Evolutionary conservation across 305 asterid genomes (phyloP).

Genomic region (Stenogyne calaminthoides): DNA sequence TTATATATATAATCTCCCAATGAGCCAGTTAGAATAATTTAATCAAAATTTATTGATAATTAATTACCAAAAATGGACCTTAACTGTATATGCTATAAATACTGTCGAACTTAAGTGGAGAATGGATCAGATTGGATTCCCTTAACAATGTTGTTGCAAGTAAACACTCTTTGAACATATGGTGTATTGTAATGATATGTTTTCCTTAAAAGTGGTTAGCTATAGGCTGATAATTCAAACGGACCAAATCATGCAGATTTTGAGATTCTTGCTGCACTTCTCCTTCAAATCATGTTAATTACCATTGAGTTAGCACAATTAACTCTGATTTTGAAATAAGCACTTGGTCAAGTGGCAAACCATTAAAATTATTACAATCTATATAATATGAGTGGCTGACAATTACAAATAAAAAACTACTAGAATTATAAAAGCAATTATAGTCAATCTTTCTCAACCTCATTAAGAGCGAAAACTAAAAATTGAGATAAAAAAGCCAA

Average conservation of each 20-base stretch:
- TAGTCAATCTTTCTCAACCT: constrained; percentile 24
- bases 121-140: constrained; percentile 18
- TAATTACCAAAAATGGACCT: constrained; percentile 23
- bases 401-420: not conserved
- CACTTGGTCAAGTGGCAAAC: constrained; percentile 23
- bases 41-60: not conserved
- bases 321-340: constrained; percentile 16
- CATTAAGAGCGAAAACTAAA: constrained; percentile 5
- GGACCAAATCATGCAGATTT: constrained; percentile 38
- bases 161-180: not conserved
- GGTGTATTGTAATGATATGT: constrained; percentile 27
- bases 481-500: constrained; percentile 10
- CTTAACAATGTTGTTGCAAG: constrained; percentile 16
- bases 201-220: constrained; percentile 33
- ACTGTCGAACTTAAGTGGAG: constrained; percentile 7
- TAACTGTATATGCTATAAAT: not conserved
- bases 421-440: not conserved
- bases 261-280: constrained; percentile 27
- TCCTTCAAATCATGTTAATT: constrained; percentile 7
- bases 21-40: no score
- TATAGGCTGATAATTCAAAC: constrained; percentile 28
- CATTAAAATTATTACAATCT: constrained; percentile 23
- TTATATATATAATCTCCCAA: no score
- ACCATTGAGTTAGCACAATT: constrained; percentile 18
- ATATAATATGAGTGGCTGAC: constrained; percentile 37